Conservation (phyloP, 352 stramenopile genomes). For the Globisporangium radiosum region DNA sequence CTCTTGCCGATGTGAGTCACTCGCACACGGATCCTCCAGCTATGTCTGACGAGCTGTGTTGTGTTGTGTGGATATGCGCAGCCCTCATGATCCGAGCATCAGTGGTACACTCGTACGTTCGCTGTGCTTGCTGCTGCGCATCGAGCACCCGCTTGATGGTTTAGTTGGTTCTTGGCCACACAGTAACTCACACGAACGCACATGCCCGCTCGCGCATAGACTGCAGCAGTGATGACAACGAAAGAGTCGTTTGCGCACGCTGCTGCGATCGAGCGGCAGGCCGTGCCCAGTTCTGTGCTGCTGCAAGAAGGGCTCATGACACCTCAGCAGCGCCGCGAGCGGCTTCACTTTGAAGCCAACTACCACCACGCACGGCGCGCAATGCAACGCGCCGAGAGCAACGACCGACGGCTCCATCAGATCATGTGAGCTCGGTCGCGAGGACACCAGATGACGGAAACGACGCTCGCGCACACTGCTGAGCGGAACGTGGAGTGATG, state of each 20-base stretch:
- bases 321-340: slow-evolving; percentile 58
- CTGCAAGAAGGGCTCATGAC: slow-evolving; percentile 74
- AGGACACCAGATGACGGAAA: too few species aligned
- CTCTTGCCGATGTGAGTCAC: too few species aligned
- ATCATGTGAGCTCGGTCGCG: slow-evolving; percentile 40
- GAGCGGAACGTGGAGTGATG: too few species aligned
- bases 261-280: slow-evolving; percentile 37
- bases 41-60: background rate
- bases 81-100: slow-evolving; percentile 1
- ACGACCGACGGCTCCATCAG: slow-evolving; percentile 59
- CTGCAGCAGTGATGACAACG: slow-evolving; percentile 35
- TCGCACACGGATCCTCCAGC: too few species aligned
- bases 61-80: background rate
- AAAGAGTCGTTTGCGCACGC: slow-evolving; percentile 40
- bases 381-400: slow-evolving; percentile 47
- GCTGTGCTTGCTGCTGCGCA: background rate
- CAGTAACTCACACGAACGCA: background rate
- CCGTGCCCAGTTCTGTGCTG: slow-evolving; percentile 38
- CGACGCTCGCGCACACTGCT: too few species aligned
- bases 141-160: too few species aligned
- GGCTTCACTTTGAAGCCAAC: slow-evolving; percentile 55
- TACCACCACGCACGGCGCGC: slow-evolving; percentile 44
- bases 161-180: too few species aligned
- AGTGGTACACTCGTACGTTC: slow-evolving; percentile 9
- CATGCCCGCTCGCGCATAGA: slow-evolving; percentile 12